phyloP scores from a whole-genome alignment of 306 rosid species.

The Dalbergia oliveri region DNA sequence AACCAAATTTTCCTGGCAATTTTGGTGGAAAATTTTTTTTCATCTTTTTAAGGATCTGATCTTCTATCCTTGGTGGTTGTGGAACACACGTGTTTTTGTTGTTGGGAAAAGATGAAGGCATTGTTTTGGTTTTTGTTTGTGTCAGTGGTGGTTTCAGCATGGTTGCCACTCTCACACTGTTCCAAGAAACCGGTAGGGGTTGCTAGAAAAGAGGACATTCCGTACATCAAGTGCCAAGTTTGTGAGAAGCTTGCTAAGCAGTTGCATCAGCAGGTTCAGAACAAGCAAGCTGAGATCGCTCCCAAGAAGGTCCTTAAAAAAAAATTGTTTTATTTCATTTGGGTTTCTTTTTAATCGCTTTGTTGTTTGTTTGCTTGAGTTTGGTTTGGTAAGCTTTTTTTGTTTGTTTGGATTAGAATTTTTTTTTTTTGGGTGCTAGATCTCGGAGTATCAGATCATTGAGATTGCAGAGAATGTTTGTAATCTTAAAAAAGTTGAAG shows the following conservation, averaged over 20 bases:
- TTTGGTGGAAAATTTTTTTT: neutral
- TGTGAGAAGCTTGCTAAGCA: conserved; percentile 89
- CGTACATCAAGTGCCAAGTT: conserved; percentile 87
- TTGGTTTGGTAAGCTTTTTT: conserved; percentile 27
- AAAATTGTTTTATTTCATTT: conserved; percentile 12
- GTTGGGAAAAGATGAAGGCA: conserved; percentile 58
- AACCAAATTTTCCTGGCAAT: neutral
- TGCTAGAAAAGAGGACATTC: conserved; percentile 88
- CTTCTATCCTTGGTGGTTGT: neutral
- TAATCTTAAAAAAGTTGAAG: conserved; percentile 88
- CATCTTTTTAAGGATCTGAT: conserved; percentile 31
- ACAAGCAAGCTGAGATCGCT: conserved; percentile 76
- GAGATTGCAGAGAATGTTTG: conserved; percentile 96
- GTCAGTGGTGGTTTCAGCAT: conserved; percentile 57
- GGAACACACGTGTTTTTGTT: neutral
- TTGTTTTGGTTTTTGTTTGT: conserved; percentile 49
- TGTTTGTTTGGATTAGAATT: conserved; percentile 24
- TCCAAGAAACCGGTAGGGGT: conserved; percentile 67
- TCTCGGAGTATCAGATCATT: conserved; percentile 90
- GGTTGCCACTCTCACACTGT: conserved; percentile 63
- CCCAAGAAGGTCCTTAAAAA: conserved; percentile 75
- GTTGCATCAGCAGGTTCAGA: conserved; percentile 72
- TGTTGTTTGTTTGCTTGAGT: conserved; percentile 23
- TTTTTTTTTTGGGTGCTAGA: conserved; percentile 55
- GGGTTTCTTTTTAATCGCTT: conserved; percentile 33